Evolutionary conservation across 2,329 filamentous ascomycete species (phyloP).

Genomic region (Magnaporthiopsis rhizophila): DNA sequence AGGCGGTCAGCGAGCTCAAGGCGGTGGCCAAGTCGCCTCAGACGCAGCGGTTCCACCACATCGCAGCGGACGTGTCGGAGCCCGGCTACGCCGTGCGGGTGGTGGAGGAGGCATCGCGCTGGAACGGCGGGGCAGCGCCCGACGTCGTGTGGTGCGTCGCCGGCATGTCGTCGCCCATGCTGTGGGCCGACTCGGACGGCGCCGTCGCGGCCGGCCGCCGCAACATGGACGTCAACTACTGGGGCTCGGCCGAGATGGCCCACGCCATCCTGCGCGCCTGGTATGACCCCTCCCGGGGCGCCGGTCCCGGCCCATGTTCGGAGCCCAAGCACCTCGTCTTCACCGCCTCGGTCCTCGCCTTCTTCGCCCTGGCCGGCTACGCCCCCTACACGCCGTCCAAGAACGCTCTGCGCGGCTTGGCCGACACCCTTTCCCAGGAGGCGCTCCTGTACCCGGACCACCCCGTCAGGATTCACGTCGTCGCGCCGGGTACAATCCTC

Average conservation of each 20-base stretch:
- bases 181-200: conserved; percentile 73
- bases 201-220: conserved; percentile 56
- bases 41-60: conserved; percentile 72
- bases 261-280: conserved; percentile 71
- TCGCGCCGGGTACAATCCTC: conserved; percentile 78
- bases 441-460: conserved; percentile 72
- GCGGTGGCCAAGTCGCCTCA: conserved; percentile 56
- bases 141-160: conserved; percentile 92
- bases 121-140: conserved; percentile 67
- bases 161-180: conserved; percentile 62
- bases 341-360: conserved; percentile 69
- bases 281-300: conserved; percentile 24
- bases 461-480: conserved; percentile 66
- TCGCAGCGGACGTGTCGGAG: conserved; percentile 73
- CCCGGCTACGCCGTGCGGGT: conserved; percentile 62
- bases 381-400: conserved; percentile 77
- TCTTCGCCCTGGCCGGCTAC: conserved; percentile 76
- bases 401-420: conserved; percentile 72
- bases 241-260: conserved; percentile 76
- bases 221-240: conserved; percentile 93
- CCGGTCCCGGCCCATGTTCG: conserved; percentile 40
- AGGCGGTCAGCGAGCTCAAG: conserved; percentile 57
- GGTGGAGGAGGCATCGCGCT: conserved; percentile 62
- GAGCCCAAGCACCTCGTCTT: conserved; percentile 75
- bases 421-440: conserved; percentile 78